A percentile compares a stretch with the other conserved stretches of the same genome.
phyloP scores from a whole-genome alignment of 139 green algal species.

The Closterium sp. region DNA sequence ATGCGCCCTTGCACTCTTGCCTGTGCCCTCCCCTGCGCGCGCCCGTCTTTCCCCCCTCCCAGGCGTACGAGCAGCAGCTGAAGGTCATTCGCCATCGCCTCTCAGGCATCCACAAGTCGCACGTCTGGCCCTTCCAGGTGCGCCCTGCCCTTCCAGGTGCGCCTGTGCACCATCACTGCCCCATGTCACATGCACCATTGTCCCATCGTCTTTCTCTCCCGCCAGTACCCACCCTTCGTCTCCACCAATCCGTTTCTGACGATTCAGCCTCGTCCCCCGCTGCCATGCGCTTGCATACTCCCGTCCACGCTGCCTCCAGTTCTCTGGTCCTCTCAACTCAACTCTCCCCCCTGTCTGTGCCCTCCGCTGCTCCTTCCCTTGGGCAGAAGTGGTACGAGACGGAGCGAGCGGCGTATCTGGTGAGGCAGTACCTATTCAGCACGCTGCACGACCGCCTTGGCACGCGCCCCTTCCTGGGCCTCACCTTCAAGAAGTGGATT shows the following conservation, averaged over 20 bases:
- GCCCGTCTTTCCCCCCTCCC: too few species aligned
- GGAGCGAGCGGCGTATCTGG: constrained; percentile 67
- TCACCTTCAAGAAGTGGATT: constrained; percentile 91
- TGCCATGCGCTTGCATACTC: too few species aligned
- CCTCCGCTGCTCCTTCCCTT: not conserved
- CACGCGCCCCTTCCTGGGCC: constrained; percentile 86
- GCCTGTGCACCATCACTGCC: not conserved
- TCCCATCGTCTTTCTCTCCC: not conserved
- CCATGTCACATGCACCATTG: not conserved
- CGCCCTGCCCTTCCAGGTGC: not conserved
- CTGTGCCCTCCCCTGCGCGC: not conserved
- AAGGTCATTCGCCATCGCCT: constrained; percentile 54
- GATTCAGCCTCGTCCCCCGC: too few species aligned
- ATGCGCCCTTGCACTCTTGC: too few species aligned
- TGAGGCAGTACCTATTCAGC: constrained; percentile 82
- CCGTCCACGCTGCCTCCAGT: too few species aligned
- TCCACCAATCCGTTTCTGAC: too few species aligned
- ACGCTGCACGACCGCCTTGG: constrained; percentile 87
- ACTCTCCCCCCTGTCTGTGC: not conserved
- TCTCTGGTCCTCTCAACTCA: not conserved
- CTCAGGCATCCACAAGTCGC: constrained; percentile 14
- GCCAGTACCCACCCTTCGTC: not conserved
- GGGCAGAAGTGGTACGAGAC: constrained; percentile 70
- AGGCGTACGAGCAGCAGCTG: constrained; percentile 72
- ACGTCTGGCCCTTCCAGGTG: constrained; percentile 54